Conservation (phyloP, 441 rosid genomes). For the Erodium moschatum region DNA sequence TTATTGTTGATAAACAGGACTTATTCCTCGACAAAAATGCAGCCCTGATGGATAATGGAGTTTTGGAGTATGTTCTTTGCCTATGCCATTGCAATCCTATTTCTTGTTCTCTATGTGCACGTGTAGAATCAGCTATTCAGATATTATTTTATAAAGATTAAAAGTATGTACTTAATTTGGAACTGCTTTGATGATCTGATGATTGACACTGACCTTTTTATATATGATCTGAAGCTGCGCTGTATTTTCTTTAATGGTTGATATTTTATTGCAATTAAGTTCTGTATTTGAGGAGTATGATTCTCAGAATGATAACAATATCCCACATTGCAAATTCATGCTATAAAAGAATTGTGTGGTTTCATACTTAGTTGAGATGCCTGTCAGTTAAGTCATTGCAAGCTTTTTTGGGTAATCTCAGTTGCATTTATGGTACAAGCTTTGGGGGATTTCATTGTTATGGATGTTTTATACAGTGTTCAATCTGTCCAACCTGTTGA, state of each 20-base stretch:
- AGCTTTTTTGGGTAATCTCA: not conserved
- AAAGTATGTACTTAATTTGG: not conserved
- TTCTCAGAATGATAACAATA: not conserved
- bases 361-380: not conserved
- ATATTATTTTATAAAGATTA: not conserved
- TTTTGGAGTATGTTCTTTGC: slow-evolving; percentile 40
- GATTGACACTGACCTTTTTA: slow-evolving; percentile 3
- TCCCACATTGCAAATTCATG: not conserved
- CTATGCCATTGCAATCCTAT: not conserved
- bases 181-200: slow-evolving; percentile 4
- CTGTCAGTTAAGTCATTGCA: not conserved
- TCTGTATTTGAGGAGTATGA: not conserved
- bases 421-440: not conserved
- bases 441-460: not conserved
- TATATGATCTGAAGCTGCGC: not conserved
- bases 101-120: not conserved
- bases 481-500: not conserved
- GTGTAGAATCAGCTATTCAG: not conserved
- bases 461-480: slow-evolving; percentile 2
- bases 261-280: not conserved
- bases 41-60: slow-evolving; percentile 33
- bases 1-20: slow-evolving; percentile 39
- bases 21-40: slow-evolving; percentile 52
- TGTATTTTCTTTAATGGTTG: not conserved
- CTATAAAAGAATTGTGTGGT: not conserved